Percentiles rank a stretch among this genome's conserved stretches.
These are phyloP conservation scores for Dryas integrifolia DNA, from an alignment of 331 rosid genomes.

Conservation along the genomic window DNA sequence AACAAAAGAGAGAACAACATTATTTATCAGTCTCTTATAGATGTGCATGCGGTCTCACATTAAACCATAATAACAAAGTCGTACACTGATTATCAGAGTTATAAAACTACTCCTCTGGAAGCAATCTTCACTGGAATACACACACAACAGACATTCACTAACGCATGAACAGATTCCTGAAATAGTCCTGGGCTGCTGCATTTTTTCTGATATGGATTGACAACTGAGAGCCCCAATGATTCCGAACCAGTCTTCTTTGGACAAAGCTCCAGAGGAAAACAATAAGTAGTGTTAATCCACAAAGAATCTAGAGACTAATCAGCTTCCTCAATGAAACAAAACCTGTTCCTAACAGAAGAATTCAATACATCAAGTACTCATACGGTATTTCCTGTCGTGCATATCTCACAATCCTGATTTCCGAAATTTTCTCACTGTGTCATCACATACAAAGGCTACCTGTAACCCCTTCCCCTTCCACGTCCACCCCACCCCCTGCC, in stretches of 20 bases:
- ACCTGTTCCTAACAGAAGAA: conserved; percentile 45
- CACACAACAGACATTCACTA: conserved; percentile 25
- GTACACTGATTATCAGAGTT: conserved; percentile 14
- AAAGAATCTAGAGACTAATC: conserved; percentile 37
- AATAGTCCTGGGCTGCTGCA: conserved; percentile 21
- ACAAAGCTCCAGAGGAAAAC: conserved; percentile 36
- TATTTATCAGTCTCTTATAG: neutral
- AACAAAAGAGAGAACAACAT: neutral
- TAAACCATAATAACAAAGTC: neutral
- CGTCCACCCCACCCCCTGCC: conserved; percentile 57
- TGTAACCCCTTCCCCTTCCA: conserved; percentile 64
- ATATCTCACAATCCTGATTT: conserved; percentile 16
- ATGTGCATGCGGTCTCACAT: neutral
- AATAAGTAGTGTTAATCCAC: conserved; percentile 26
- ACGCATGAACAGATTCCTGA: conserved; percentile 7
- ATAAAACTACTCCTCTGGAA: conserved; percentile 4
- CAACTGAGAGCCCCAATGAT: conserved; percentile 22
- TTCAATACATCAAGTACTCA: conserved; percentile 36
- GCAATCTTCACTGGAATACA: conserved; percentile 11
- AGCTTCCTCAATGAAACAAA: conserved; percentile 45
- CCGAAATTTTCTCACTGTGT: conserved; percentile 22
- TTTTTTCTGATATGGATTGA: conserved; percentile 21
- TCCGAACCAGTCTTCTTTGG: conserved; percentile 26
- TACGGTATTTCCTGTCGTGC: conserved; percentile 36
- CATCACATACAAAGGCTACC: conserved; percentile 34